Percentiles rank a stretch among this genome's conserved stretches.
phyloP scores from a whole-genome alignment of 345 rosid genomes.

The Xanthoceras sorbifolium region DNA sequence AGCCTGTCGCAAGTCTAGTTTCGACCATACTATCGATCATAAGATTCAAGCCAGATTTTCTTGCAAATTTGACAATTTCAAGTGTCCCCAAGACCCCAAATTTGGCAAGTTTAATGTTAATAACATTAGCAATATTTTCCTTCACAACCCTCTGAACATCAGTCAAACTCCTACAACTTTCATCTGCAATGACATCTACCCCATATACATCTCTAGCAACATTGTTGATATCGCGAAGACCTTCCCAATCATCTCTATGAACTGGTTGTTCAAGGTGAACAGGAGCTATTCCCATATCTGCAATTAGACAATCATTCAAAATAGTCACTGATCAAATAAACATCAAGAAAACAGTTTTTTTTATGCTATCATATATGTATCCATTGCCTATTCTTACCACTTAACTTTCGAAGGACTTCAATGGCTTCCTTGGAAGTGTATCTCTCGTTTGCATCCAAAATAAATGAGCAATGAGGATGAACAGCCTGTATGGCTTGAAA shows the following conservation, averaged over 20 bases:
- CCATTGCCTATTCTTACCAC: constrained; percentile 64
- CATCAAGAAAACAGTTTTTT: constrained; percentile 11
- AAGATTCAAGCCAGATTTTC: constrained; percentile 59
- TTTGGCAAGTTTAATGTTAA: constrained; percentile 86
- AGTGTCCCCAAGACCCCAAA: constrained; percentile 76
- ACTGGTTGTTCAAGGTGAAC: constrained; percentile 90
- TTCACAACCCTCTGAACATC: constrained; percentile 69
- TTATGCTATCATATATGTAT: too few species aligned
- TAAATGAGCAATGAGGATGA: constrained; percentile 74
- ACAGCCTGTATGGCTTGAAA: constrained; percentile 74
- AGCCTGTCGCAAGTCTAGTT: constrained; percentile 91
- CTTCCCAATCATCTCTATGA: constrained; percentile 91
- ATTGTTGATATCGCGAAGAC: constrained; percentile 62
- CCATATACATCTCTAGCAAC: constrained; percentile 60
- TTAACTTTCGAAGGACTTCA: constrained; percentile 66
- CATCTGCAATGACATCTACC: constrained; percentile 83
- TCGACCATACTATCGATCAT: constrained; percentile 96
- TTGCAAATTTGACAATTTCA: constrained; percentile 63
- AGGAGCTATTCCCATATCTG: constrained; percentile 80
- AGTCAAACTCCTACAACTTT: constrained; percentile 68
- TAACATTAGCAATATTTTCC: constrained; percentile 59
- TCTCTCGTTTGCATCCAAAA: constrained; percentile 93
- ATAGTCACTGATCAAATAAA: background rate
- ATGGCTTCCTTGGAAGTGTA: constrained; percentile 72
- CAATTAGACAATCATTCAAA: background rate